Conservation (phyloP, 768 basidiomycete genomes). For the Leccinum subgranulosum region DNA sequence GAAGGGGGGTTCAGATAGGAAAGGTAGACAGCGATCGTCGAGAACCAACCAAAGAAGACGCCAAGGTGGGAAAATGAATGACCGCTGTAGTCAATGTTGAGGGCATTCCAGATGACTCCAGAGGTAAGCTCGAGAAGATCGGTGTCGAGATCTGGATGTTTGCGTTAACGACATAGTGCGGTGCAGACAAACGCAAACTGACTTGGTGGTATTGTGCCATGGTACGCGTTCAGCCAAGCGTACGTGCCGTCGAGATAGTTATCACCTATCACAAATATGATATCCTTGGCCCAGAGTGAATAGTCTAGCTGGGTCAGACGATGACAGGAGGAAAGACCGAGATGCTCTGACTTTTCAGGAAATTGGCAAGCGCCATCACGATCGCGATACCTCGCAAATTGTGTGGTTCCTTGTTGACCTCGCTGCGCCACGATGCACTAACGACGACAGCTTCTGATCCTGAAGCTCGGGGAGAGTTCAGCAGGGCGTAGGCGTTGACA, state of each 20-base stretch:
- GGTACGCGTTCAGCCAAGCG: conserved; percentile 86
- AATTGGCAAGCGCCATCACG: conserved; percentile 81
- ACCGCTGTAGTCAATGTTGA: conserved; percentile 93
- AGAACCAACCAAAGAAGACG: conserved; percentile 81
- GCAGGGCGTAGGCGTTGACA: conserved; percentile 77
- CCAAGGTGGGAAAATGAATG: conserved; percentile 97
- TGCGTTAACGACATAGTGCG: not conserved
- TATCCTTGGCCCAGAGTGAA: conserved; percentile 93
- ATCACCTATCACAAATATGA: conserved; percentile 87
- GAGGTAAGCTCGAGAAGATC: conserved; percentile 64
- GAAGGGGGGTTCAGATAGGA: conserved; percentile 1
- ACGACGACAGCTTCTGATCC: conserved; percentile 91
- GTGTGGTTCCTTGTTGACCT: conserved; percentile 49
- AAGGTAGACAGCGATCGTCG: not conserved
- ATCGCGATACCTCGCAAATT: conserved; percentile 87
- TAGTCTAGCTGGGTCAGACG: conserved; percentile 48
- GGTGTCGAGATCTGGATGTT: conserved; percentile 54
- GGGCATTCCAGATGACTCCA: conserved; percentile 93
- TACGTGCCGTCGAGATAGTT: conserved; percentile 89
- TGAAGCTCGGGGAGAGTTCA: conserved; percentile 85
- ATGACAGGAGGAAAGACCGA: not conserved
- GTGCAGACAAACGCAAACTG: conserved; percentile 10
- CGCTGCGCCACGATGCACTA: conserved; percentile 86
- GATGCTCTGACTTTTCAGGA: conserved; percentile 65
- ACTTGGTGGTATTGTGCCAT: conserved; percentile 69